Evolutionary conservation across 768 basidiomycete genomes (phyloP).

Genomic region (Tricholoma hemisulphureum): DNA sequence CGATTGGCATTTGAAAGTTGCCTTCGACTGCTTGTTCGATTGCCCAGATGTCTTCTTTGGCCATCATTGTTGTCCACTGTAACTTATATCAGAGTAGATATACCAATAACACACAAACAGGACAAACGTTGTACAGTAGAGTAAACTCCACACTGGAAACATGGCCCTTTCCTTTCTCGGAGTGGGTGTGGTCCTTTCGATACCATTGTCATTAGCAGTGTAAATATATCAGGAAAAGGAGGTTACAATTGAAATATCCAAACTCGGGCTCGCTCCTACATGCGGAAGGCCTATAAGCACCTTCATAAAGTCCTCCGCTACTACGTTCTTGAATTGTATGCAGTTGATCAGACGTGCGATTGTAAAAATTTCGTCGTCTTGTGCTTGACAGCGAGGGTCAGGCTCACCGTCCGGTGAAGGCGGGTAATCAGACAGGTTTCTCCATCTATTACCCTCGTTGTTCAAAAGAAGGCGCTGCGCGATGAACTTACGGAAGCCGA

Average conservation of each 20-base stretch:
- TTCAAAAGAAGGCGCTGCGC: constrained; percentile 17
- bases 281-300: constrained; percentile 20
- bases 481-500: constrained; percentile 12
- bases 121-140: constrained; percentile 17
- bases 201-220: no score
- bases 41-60: constrained; percentile 3
- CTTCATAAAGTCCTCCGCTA: constrained; percentile 25
- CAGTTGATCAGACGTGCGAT: constrained; percentile 25
- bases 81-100: not conserved
- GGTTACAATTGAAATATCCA: constrained; percentile 17
- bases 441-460: constrained; percentile 19
- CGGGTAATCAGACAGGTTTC: constrained; percentile 7
- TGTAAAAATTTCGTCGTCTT: constrained; percentile 28
- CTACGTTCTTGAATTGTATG: constrained; percentile 24
- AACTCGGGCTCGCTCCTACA: constrained; percentile 12
- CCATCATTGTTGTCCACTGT: constrained; percentile 8
- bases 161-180: constrained; percentile 14
- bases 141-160: constrained; percentile 14
- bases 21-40: not conserved
- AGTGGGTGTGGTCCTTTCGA: constrained; percentile 4
- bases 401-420: constrained; percentile 1
- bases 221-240: not conserved
- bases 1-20: not conserved
- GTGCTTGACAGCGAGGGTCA: constrained; percentile 3
- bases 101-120: not conserved